These are phyloP conservation scores for Fusarium incarnatum DNA, from an alignment of 2,329 filamentous ascomycete species.

Conservation along the genomic window DNA sequence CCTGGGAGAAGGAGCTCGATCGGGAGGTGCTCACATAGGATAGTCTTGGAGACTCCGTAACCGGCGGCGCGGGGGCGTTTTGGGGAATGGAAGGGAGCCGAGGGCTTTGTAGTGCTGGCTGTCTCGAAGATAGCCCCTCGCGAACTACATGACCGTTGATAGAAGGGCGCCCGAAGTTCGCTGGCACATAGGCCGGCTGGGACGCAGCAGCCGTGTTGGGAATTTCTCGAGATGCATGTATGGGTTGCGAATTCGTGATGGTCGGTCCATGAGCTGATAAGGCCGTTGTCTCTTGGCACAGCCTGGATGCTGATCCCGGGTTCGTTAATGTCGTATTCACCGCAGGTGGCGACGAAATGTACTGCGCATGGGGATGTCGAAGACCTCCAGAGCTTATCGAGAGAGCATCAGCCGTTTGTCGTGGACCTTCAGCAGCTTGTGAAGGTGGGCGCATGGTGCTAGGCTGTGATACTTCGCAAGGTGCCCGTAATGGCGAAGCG, in stretches of 20 bases:
- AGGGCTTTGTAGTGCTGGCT: neutral
- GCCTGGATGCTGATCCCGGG: neutral
- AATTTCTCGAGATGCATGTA: too few species aligned
- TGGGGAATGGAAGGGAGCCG: neutral
- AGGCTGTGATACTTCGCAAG: neutral
- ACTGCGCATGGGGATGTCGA: neutral
- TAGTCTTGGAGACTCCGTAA: neutral
- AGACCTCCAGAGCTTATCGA: neutral
- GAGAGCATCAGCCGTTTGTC: neutral
- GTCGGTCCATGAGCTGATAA: too few species aligned
- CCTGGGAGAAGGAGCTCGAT: neutral
- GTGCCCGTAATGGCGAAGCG: neutral
- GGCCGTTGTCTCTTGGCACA: neutral
- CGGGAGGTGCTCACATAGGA: neutral
- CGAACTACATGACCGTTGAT: neutral
- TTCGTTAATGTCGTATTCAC: too few species aligned
- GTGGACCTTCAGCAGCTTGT: neutral
- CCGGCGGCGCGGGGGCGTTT: neutral
- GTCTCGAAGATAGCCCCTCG: neutral
- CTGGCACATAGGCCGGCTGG: neutral
- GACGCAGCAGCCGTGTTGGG: neutral
- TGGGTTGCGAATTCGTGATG: neutral
- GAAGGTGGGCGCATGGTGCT: neutral
- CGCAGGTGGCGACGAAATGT: neutral
- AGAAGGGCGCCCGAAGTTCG: neutral